phyloP scores from a whole-genome alignment of 2,329 filamentous ascomycete genomes.

The Coleophoma cylindrospora region DNA sequence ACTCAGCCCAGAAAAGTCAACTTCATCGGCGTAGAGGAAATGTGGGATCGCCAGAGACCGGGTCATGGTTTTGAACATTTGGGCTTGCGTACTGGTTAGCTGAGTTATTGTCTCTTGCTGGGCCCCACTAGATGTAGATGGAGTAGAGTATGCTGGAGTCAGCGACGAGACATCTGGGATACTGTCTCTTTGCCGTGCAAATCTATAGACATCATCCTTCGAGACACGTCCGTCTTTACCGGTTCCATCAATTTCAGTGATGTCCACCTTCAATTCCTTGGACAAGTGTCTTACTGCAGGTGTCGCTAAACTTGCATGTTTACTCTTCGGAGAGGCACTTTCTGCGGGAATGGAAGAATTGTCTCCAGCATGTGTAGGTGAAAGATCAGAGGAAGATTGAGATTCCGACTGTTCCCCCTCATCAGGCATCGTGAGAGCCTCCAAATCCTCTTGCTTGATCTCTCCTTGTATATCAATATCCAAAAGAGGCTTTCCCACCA shows the following conservation, averaged over 20 bases:
- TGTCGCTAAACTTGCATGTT: constrained; percentile 74
- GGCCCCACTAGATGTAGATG: constrained; percentile 15
- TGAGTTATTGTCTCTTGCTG: constrained; percentile 65
- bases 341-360: not conserved
- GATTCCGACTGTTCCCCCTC: constrained; percentile 12
- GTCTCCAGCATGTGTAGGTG: constrained; percentile 1
- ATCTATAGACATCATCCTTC: constrained; percentile 85
- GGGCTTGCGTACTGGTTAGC: constrained; percentile 74
- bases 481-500: constrained; percentile 88
- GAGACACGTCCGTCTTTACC: constrained; percentile 86
- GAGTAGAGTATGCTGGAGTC: constrained; percentile 8
- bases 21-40: constrained; percentile 89
- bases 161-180: constrained; percentile 14
- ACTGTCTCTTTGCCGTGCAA: constrained; percentile 50
- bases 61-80: constrained; percentile 99
- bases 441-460: constrained; percentile 56
- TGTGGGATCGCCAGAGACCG: constrained; percentile 86
- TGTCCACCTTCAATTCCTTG: constrained; percentile 74
- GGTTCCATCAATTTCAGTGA: constrained; percentile 74
- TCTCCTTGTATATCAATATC: constrained; percentile 90
- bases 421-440: constrained; percentile 29
- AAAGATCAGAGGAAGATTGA: constrained; percentile 6
- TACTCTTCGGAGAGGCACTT: constrained; percentile 35
- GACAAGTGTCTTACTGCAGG: constrained; percentile 87
- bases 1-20: constrained; percentile 74